phyloP scores from a whole-genome alignment of 768 basidiomycete species.

The Dendrothele bispora region DNA sequence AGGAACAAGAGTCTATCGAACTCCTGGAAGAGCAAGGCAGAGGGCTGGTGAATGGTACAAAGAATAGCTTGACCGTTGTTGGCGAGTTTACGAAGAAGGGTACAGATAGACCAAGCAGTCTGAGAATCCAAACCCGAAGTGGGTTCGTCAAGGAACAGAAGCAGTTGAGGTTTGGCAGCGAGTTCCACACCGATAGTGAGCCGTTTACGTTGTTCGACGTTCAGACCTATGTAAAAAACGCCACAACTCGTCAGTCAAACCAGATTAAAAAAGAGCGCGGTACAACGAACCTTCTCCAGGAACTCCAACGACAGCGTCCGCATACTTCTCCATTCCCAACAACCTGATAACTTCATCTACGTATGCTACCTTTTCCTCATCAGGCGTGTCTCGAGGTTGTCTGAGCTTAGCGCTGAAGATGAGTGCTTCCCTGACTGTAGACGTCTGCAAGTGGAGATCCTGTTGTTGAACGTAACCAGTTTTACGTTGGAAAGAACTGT shows the following conservation, averaged over 20 bases:
- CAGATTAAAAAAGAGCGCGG: neutral
- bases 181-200: constrained; percentile 63
- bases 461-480: constrained; percentile 49
- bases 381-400: constrained; percentile 38
- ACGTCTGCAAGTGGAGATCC: constrained; percentile 47
- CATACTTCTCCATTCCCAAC: constrained; percentile 46
- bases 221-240: constrained; percentile 61
- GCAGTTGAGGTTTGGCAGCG: constrained; percentile 52
- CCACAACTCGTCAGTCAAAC: constrained; percentile 50
- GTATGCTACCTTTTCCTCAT: constrained; percentile 44
- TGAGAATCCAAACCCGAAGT: constrained; percentile 57
- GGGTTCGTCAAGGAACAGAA: constrained; percentile 62
- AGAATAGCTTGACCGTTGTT: constrained; percentile 55
- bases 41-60: constrained; percentile 40
- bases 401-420: constrained; percentile 46
- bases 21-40: constrained; percentile 47
- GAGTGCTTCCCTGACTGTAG: constrained; percentile 50
- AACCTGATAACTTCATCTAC: constrained; percentile 47
- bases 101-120: constrained; percentile 49
- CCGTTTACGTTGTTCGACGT: constrained; percentile 52
- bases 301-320: constrained; percentile 19
- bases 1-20: constrained; percentile 54
- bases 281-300: constrained; percentile 16
- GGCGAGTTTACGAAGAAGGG: constrained; percentile 53
- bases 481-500: constrained; percentile 41